Conservation (phyloP, 2,329 filamentous ascomycete species). For the Aspergillus tanneri region DNA sequence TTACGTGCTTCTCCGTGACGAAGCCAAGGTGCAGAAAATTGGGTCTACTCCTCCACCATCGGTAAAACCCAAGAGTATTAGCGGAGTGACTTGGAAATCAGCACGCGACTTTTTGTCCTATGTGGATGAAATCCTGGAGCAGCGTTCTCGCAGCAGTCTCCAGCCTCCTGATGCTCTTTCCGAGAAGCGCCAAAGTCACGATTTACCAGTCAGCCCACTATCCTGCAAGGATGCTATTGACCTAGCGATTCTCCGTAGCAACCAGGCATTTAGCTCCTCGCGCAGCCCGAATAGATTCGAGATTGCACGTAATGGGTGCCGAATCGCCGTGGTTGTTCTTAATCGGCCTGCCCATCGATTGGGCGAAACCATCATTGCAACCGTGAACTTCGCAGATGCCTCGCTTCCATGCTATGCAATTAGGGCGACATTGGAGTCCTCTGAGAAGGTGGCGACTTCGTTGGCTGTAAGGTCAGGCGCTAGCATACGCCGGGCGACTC, state of each 20-base stretch:
- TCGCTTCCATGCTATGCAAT: slow-evolving; percentile 83
- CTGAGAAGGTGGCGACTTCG: slow-evolving; percentile 75
- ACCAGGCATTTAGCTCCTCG: slow-evolving; percentile 64
- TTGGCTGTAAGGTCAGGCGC: slow-evolving; percentile 82
- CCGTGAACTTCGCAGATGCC: slow-evolving; percentile 76
- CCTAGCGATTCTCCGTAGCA: slow-evolving; percentile 81
- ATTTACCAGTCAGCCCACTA: slow-evolving; percentile 51
- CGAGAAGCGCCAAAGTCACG: slow-evolving; percentile 56
- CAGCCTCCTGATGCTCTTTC: slow-evolving; percentile 71
- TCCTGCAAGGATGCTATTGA: slow-evolving; percentile 84
- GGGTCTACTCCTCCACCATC: slow-evolving; percentile 38
- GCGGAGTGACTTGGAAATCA: slow-evolving; percentile 46
- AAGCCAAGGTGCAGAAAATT: slow-evolving; percentile 65
- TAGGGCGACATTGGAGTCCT: slow-evolving; percentile 79
- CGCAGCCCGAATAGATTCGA: slow-evolving; percentile 92
- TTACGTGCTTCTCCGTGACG: slow-evolving; percentile 83
- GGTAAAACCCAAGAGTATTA: slow-evolving; percentile 42
- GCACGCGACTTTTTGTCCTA: slow-evolving; percentile 71
- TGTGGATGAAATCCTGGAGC: slow-evolving; percentile 70
- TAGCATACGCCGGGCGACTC: slow-evolving; percentile 82
- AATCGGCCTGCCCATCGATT: slow-evolving; percentile 84
- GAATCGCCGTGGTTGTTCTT: slow-evolving; percentile 87
- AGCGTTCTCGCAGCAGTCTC: slow-evolving; percentile 53
- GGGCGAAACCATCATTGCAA: slow-evolving; percentile 80
- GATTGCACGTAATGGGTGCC: slow-evolving; percentile 85